phyloP scores from a whole-genome alignment of 1,139 yeast genomes.

The Yamadazyma atlantica region DNA sequence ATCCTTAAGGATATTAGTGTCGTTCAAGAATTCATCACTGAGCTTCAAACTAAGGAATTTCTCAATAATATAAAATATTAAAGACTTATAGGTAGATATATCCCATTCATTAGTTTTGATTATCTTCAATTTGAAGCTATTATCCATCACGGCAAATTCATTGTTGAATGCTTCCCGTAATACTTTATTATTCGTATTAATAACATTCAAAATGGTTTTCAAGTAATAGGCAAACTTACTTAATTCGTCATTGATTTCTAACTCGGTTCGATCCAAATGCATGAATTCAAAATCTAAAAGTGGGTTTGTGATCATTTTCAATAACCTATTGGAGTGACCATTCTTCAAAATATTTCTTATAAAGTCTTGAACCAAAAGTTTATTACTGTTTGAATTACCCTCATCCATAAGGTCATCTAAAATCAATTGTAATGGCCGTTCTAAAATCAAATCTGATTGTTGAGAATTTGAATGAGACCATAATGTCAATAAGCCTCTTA shows the following conservation, averaged over 20 bases:
- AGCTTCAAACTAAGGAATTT: slow-evolving; percentile 41
- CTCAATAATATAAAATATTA: slow-evolving; percentile 47
- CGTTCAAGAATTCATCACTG: slow-evolving; percentile 20
- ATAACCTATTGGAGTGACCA: slow-evolving; percentile 60
- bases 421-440: slow-evolving; percentile 66
- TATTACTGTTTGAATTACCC: slow-evolving; percentile 32
- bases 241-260: slow-evolving; percentile 50
- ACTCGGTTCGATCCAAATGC: slow-evolving; percentile 14
- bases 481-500: slow-evolving; percentile 51
- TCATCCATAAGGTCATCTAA: slow-evolving; percentile 58
- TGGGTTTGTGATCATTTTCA: slow-evolving; percentile 56
- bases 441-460: slow-evolving; percentile 48
- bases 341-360: slow-evolving; percentile 48
- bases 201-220: slow-evolving; percentile 48
- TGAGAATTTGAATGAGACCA: slow-evolving; percentile 59
- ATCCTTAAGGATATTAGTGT: slow-evolving; percentile 19
- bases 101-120: slow-evolving; percentile 47
- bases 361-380: slow-evolving; percentile 56
- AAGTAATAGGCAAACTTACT: slow-evolving; percentile 59
- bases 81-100: slow-evolving; percentile 61
- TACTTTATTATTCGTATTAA: slow-evolving; percentile 42
- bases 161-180: slow-evolving; percentile 49
- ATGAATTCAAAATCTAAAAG: slow-evolving; percentile 42
- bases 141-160: slow-evolving; percentile 58
- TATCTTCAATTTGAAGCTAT: slow-evolving; percentile 35